These are phyloP conservation scores for Talaromyces proteolyticus DNA, from an alignment of 495 filamentous ascomycete species.

Conservation along the genomic window DNA sequence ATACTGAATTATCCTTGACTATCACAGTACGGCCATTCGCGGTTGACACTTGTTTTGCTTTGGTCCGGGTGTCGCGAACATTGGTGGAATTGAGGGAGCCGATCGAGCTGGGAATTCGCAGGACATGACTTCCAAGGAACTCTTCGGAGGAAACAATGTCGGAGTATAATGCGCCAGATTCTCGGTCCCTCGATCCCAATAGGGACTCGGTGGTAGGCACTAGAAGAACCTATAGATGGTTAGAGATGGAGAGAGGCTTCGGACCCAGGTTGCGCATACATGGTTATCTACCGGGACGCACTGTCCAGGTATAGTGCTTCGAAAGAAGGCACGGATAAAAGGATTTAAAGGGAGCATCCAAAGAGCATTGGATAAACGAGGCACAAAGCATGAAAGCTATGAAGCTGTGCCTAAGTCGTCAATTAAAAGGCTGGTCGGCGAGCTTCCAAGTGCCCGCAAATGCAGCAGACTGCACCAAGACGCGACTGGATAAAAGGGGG, in stretches of 20 bases:
- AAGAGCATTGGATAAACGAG: constrained; percentile 46
- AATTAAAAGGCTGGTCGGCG: constrained; percentile 9
- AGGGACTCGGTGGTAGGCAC: constrained; percentile 91
- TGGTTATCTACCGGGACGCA: constrained; percentile 89
- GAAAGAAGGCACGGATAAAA: constrained; percentile 96
- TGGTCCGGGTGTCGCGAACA: constrained; percentile 84
- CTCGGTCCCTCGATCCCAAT: constrained; percentile 81
- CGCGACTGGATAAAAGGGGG: no score
- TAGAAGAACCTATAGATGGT: constrained; percentile 63
- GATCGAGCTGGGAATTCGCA: constrained; percentile 66
- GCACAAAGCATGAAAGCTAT: constrained; percentile 27
- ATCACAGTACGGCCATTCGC: constrained; percentile 90
- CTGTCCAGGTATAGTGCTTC: constrained; percentile 86
- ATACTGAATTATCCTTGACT: constrained; percentile 88
- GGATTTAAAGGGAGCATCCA: constrained; percentile 99
- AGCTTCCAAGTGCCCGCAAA: constrained; percentile 2
- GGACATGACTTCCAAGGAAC: constrained; percentile 93
- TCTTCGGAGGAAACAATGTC: constrained; percentile 87
- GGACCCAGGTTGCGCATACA: constrained; percentile 37
- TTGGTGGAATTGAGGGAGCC: constrained; percentile 48
- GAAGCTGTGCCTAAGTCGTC: constrained; percentile 28
- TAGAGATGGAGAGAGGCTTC: background rate
- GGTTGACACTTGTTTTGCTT: constrained; percentile 88
- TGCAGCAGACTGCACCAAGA: no score
- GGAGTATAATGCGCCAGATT: constrained; percentile 68